Evolutionary conservation across 495 filamentous ascomycete species (phyloP).

Genomic region (Lophiostoma macrostomum): DNA sequence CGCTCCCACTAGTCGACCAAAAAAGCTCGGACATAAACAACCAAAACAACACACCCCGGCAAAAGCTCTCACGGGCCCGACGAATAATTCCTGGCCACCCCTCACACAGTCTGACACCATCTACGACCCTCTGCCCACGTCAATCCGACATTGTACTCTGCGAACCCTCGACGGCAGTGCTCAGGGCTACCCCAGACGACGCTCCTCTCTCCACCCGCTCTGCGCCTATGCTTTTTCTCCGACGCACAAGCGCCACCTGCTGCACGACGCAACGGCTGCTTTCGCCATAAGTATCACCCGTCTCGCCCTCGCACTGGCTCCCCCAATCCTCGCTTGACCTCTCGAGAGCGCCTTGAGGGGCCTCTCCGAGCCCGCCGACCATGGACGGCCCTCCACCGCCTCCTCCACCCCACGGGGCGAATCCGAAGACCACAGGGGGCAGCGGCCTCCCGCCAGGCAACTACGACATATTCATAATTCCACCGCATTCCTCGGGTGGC

Average conservation of each 20-base stretch:
- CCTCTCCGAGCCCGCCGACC: slow-evolving; percentile 3
- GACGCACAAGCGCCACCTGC: slow-evolving; percentile 20
- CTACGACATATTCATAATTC: slow-evolving; percentile 97
- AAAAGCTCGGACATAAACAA: background rate
- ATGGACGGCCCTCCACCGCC: slow-evolving; percentile 41
- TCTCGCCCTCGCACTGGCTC: background rate
- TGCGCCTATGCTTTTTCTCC: slow-evolving; percentile 26
- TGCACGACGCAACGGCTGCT: background rate
- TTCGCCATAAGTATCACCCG: slow-evolving; percentile 4
- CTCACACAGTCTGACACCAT: background rate
- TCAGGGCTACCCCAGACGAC: background rate
- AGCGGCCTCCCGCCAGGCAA: slow-evolving; percentile 70
- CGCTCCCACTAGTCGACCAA: background rate
- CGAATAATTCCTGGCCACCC: too few relatives aligned
- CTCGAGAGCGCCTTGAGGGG: slow-evolving; percentile 11
- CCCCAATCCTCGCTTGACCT: background rate
- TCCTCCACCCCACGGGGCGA: slow-evolving; percentile 41
- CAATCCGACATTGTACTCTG: background rate
- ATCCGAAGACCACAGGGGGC: slow-evolving; percentile 33
- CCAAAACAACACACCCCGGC: too few relatives aligned
- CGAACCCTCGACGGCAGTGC: background rate
- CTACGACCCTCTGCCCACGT: background rate
- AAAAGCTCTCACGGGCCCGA: too few relatives aligned
- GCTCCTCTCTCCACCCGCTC: background rate
- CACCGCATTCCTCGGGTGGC: slow-evolving; percentile 82